Evolutionary conservation across 139 green algal genomes (phyloP).

Genomic region (Penium margaritaceum): DNA sequence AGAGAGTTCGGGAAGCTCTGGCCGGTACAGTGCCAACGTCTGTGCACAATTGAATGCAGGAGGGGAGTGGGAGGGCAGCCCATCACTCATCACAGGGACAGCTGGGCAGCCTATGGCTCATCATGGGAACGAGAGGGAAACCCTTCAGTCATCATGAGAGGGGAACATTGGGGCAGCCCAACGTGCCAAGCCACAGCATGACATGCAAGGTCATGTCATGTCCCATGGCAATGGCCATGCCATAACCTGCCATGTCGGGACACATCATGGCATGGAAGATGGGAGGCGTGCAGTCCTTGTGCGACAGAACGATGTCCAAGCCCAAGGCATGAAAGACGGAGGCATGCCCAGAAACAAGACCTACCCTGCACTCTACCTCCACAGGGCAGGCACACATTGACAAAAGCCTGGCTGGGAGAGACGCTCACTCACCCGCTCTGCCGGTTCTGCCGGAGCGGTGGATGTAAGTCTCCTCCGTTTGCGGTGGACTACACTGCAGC

Average conservation of each 20-base stretch:
- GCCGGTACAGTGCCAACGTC: neutral
- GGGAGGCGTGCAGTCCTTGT: neutral
- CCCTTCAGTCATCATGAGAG: too few species aligned
- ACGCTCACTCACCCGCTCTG: slow-evolving; percentile 59
- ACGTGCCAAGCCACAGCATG: too few species aligned
- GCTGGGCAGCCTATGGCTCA: neutral
- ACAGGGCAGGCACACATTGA: too few species aligned
- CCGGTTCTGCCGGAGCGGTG: slow-evolving; percentile 85
- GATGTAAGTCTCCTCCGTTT: slow-evolving; percentile 84
- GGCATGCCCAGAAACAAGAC: neutral
- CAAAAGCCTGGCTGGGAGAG: too few species aligned
- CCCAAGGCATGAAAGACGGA: neutral
- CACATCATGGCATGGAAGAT: neutral
- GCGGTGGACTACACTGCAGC: slow-evolving; percentile 67
- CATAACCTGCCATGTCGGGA: neutral
- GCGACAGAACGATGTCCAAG: too few species aligned
- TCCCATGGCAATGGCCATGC: too few species aligned
- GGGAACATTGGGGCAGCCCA: too few species aligned
- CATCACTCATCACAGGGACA: neutral
- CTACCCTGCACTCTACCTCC: too few species aligned
- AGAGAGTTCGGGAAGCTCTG: neutral
- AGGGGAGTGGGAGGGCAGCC: neutral
- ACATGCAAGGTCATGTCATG: too few species aligned
- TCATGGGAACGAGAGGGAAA: too few species aligned
- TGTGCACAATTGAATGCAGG: neutral